Evolutionary conservation across 164 flowering plant genomes (phyloP).

Genomic region (Annona squamosa): DNA sequence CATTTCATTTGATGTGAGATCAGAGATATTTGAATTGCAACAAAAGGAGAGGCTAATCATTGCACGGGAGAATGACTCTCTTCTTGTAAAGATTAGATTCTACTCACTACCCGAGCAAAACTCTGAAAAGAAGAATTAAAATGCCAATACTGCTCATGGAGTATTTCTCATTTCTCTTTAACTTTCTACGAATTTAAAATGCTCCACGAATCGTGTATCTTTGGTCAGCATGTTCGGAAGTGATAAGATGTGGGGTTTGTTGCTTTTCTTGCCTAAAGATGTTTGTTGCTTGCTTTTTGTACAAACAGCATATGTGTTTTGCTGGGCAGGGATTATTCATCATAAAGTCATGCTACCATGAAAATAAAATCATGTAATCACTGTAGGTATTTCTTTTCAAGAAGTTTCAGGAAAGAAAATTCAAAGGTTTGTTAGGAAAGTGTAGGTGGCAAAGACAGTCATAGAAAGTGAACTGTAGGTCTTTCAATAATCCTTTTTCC

Average conservation of each 20-base stretch:
- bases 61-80: too few relatives aligned
- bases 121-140: too few relatives aligned
- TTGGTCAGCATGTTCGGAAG: background rate
- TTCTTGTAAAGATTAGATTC: too few relatives aligned
- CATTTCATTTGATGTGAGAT: too few relatives aligned
- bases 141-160: too few relatives aligned
- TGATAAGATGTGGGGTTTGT: background rate
- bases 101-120: too few relatives aligned
- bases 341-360: background rate
- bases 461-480: background rate
- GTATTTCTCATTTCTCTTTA: too few relatives aligned
- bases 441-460: background rate
- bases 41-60: too few relatives aligned
- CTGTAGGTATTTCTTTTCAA: background rate
- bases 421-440: too few relatives aligned
- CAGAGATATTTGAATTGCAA: too few relatives aligned
- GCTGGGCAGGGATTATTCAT: background rate
- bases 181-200: too few relatives aligned
- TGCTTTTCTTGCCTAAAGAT: background rate
- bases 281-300: background rate
- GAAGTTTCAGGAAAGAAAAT: background rate
- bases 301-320: background rate
- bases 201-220: background rate
- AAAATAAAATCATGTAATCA: background rate
- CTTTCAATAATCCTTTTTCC: background rate